These are phyloP conservation scores for Macrolepiota albuminosa DNA, from an alignment of 768 basidiomycete species.

Conservation along the genomic window DNA sequence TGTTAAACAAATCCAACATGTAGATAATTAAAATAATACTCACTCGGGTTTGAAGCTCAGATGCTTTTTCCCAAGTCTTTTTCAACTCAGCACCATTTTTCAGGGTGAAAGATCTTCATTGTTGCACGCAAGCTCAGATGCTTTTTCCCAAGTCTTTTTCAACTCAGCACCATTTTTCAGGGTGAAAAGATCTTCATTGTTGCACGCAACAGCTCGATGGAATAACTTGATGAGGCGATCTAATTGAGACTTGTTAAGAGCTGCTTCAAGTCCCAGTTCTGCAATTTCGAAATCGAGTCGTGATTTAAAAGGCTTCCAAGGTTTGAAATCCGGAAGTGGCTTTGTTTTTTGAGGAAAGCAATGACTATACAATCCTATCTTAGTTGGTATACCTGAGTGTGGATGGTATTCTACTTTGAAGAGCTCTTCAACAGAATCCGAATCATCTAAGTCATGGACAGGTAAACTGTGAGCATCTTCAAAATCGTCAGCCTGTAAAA, in stretches of 20 bases:
- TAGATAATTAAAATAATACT: background rate
- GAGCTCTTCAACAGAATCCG: background rate
- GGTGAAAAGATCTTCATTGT: background rate
- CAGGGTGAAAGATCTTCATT: background rate
- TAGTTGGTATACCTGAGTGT: background rate
- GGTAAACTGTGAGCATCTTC: too few relatives aligned
- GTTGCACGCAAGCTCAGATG: background rate
- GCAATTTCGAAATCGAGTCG: background rate
- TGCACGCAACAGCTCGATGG: background rate
- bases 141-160: background rate
- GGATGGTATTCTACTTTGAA: background rate
- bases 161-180: background rate
- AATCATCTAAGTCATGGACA: too few relatives aligned
- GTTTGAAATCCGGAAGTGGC: background rate
- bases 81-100: background rate
- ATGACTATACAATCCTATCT: background rate
- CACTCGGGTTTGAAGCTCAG: background rate
- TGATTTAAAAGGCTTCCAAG: background rate
- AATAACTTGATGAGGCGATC: background rate
- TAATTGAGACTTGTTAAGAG: too few relatives aligned
- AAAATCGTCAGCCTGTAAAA: too few relatives aligned
- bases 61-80: background rate
- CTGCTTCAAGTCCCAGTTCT: background rate
- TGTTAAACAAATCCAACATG: background rate
- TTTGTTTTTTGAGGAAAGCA: background rate